Conservation (phyloP, 805 yeast species). For the Nakazawaea molendinolei region DNA sequence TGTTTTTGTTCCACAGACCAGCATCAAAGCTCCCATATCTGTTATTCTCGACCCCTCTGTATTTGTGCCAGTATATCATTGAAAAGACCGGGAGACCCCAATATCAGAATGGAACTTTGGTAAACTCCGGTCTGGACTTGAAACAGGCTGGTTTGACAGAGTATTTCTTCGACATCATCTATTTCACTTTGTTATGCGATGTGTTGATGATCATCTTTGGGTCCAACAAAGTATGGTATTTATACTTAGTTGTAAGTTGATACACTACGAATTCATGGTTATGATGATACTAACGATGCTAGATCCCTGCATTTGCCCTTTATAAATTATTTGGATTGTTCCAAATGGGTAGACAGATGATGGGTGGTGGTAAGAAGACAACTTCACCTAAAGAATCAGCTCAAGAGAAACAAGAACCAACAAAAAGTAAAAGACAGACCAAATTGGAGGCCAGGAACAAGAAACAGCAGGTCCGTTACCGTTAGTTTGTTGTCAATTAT, state of each 20-base stretch:
- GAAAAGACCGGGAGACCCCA: slow-evolving; percentile 59
- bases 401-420: slow-evolving; percentile 13
- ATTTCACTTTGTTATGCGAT: slow-evolving; percentile 55
- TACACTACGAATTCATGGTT: background rate
- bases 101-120: slow-evolving; percentile 37
- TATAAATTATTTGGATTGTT: slow-evolving; percentile 39
- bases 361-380: slow-evolving; percentile 16
- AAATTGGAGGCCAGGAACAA: slow-evolving; percentile 30
- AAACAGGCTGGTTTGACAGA: slow-evolving; percentile 60
- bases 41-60: slow-evolving; percentile 34
- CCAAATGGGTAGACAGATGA: slow-evolving; percentile 18
- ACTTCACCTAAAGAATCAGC: slow-evolving; percentile 2
- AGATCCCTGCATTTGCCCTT: slow-evolving; percentile 44
- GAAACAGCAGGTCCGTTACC: slow-evolving; percentile 16
- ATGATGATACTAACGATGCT: background rate
- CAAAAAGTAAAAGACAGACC: slow-evolving; percentile 29
- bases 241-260: slow-evolving; percentile 30
- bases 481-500: too few relatives aligned
- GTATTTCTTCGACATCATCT: slow-evolving; percentile 64
- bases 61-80: slow-evolving; percentile 40
- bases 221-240: slow-evolving; percentile 52
- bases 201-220: slow-evolving; percentile 49
- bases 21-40: slow-evolving; percentile 35
- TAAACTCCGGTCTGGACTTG: slow-evolving; percentile 55
- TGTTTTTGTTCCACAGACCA: slow-evolving; percentile 39